phyloP scores from a whole-genome alignment of 140 eudicot species.

The Cichorium intybus region DNA sequence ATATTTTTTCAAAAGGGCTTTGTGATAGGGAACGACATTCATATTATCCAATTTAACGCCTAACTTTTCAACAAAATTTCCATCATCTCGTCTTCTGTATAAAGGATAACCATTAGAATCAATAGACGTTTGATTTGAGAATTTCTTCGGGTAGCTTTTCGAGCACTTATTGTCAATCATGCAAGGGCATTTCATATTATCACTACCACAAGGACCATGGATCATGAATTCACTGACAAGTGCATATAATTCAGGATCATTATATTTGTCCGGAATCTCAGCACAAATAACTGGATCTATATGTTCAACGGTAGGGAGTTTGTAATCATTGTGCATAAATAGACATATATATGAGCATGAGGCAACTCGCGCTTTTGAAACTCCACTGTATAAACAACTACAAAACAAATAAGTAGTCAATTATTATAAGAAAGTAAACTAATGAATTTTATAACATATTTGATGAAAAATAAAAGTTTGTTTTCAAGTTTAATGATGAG shows the following conservation, averaged over 20 bases:
- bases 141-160: not conserved
- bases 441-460: not conserved
- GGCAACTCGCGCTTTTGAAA: no score
- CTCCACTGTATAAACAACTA: not conserved
- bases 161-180: not conserved
- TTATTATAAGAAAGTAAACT: no score
- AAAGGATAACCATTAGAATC: not conserved
- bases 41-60: not conserved
- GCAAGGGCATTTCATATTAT: no score
- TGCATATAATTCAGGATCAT: not conserved
- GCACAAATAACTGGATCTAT: not conserved
- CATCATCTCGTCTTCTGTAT: not conserved
- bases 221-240: not conserved
- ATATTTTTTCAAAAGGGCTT: no score
- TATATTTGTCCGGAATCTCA: not conserved
- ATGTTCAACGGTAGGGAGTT: not conserved
- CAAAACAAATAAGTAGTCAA: no score
- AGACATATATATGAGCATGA: not conserved
- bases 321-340: not conserved
- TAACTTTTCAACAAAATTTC: not conserved
- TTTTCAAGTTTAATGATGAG: no score
- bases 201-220: constrained; percentile 10
- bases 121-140: not conserved
- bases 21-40: no score
- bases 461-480: no score